Evolutionary conservation across 2,329 filamentous ascomycete genomes (phyloP).

Genomic region (Incumbomyces delicatus): DNA sequence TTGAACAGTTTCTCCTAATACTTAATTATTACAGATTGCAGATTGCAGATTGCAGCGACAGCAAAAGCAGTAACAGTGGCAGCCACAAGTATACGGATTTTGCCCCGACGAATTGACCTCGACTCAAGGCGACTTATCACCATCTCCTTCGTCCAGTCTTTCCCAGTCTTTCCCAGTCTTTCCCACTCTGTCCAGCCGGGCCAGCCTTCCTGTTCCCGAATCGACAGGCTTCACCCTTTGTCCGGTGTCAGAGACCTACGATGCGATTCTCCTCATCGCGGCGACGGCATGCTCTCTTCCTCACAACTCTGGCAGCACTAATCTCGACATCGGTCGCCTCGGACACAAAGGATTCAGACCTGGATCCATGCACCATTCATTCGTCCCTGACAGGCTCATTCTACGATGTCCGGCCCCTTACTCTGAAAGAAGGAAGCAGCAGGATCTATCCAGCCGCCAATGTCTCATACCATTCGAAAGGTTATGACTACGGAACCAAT

Average conservation of each 20-base stretch:
- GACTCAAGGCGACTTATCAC: no score
- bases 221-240: no score
- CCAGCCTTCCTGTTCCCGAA: no score
- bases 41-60: no score
- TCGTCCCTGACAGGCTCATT: slow-evolving; percentile 52
- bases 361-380: slow-evolving; percentile 48
- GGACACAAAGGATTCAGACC: background rate
- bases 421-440: slow-evolving; percentile 26
- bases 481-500: slow-evolving; percentile 41
- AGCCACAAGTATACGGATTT: no score
- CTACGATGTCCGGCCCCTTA: slow-evolving; percentile 52
- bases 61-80: no score
- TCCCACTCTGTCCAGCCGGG: no score
- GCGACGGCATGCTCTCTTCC: background rate
- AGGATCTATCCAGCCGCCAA: slow-evolving; percentile 35
- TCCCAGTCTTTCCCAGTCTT: no score
- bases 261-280: slow-evolving; percentile 3
- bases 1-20: no score
- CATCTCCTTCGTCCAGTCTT: no score
- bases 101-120: no score
- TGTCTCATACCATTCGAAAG: slow-evolving; percentile 40
- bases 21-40: no score
- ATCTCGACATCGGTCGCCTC: background rate
- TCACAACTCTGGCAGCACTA: background rate
- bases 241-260: background rate